Percentiles rank a stretch among this genome's conserved stretches.
phyloP scores from a whole-genome alignment of 768 basidiomycete species.

The Mycena crocata region DNA sequence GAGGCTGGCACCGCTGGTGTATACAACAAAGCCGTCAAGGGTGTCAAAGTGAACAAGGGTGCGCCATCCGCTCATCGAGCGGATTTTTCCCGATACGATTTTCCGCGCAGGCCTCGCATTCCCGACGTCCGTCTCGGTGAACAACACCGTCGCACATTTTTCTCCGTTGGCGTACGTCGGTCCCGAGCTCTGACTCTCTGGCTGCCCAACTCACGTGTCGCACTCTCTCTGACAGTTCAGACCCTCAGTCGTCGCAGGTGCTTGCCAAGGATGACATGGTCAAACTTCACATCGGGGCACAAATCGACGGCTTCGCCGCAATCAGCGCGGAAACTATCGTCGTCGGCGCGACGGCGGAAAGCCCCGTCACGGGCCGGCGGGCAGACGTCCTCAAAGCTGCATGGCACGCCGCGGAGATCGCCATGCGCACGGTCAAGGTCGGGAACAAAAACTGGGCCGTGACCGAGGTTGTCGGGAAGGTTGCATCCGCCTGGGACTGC shows the following conservation, averaged over 20 bases:
- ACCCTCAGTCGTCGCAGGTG: constrained; percentile 73
- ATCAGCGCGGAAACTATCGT: constrained; percentile 95
- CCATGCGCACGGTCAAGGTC: constrained; percentile 90
- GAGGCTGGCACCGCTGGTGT: constrained; percentile 86
- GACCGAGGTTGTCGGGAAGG: constrained; percentile 85
- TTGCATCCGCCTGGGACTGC: constrained; percentile 81
- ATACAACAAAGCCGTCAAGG: constrained; percentile 92
- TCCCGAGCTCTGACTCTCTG: constrained; percentile 42
- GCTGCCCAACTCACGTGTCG: constrained; percentile 25
- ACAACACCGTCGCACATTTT: constrained; percentile 96
- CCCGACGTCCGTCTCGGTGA: constrained; percentile 93
- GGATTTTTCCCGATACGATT: constrained; percentile 17
- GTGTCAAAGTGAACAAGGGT: constrained; percentile 91
- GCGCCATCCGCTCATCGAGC: constrained; percentile 37
- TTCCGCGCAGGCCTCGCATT: constrained; percentile 81
- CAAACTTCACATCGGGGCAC: constrained; percentile 95
- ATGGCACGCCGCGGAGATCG: constrained; percentile 91
- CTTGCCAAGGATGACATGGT: constrained; percentile 92
- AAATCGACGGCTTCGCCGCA: constrained; percentile 97
- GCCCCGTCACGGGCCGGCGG: constrained; percentile 84
- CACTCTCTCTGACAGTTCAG: constrained; percentile 63
- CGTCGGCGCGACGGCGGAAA: constrained; percentile 78
- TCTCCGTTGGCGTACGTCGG: constrained; percentile 89
- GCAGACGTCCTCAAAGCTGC: constrained; percentile 96
- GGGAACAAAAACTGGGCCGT: constrained; percentile 97